A percentile compares a stretch with the other conserved stretches of the same genome.
Conservation (phyloP, 345 rosid genomes). For the Abelmoschus esculentus region DNA sequence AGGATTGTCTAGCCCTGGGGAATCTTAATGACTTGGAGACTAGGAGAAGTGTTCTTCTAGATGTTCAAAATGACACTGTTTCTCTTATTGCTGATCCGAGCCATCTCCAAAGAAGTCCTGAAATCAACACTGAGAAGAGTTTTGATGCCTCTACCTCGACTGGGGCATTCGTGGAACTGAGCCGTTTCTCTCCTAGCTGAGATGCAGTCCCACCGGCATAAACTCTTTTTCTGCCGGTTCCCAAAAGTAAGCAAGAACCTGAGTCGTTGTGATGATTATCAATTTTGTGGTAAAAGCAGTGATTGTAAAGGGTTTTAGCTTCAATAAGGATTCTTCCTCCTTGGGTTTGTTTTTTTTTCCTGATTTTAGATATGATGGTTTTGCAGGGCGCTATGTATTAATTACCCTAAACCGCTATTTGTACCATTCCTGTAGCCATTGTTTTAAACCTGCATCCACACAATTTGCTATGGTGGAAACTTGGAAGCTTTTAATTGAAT, state of each 20-base stretch:
- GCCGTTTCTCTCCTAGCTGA: constrained; percentile 57
- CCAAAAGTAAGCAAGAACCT: constrained; percentile 18
- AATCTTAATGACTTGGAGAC: constrained; percentile 53
- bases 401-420: constrained; percentile 15
- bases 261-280: constrained; percentile 37
- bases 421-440: constrained; percentile 18
- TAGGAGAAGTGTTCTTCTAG: constrained; percentile 33
- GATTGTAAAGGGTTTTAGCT: constrained; percentile 67
- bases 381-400: constrained; percentile 24
- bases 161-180: constrained; percentile 48
- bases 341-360: constrained; percentile 24
- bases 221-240: constrained; percentile 30
- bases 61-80: constrained; percentile 41
- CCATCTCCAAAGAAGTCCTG: constrained; percentile 37
- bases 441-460: too few relatives aligned
- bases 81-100: constrained; percentile 55
- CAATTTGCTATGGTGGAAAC: too few relatives aligned
- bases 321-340: constrained; percentile 39
- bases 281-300: constrained; percentile 67
- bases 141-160: constrained; percentile 53
- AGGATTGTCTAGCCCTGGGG: constrained; percentile 81
- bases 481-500: too few relatives aligned
- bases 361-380: constrained; percentile 35
- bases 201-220: constrained; percentile 43
- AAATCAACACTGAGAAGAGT: constrained; percentile 40